Evolutionary conservation across 2,329 filamentous ascomycete genomes (phyloP).

Genomic region (Colletotrichum agaves): DNA sequence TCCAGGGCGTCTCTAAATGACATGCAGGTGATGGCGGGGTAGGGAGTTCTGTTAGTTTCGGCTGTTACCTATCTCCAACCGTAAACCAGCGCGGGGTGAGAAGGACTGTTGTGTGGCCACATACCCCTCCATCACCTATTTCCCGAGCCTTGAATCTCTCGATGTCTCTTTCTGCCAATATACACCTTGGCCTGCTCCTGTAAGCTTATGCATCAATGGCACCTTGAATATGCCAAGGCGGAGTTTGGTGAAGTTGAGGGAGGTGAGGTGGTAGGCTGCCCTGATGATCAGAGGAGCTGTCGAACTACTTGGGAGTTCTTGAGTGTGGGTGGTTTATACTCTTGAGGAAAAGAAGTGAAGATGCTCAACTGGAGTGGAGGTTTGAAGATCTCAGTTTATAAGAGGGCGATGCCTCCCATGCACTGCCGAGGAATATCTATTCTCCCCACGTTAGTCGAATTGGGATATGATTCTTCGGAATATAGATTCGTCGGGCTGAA

Average conservation of each 20-base stretch:
- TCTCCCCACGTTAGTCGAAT: neutral
- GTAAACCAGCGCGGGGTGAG: conserved; percentile 30
- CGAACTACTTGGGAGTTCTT: neutral
- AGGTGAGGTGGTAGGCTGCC: conserved; percentile 4
- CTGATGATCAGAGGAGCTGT: conserved; percentile 24
- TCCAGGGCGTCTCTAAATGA: conserved; percentile 20
- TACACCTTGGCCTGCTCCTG: neutral
- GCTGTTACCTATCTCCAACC: conserved; percentile 24
- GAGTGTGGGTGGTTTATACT: neutral
- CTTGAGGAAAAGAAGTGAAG: conserved; percentile 20
- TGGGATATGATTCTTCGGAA: neutral
- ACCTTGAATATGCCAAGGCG: neutral
- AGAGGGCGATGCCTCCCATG: neutral
- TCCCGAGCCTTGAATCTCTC: neutral
- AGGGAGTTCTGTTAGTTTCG: conserved; percentile 25
- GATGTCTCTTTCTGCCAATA: neutral
- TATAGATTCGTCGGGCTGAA: too few relatives aligned
- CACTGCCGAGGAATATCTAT: conserved; percentile 14
- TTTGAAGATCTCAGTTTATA: neutral
- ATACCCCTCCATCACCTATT: neutral
- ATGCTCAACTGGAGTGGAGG: neutral
- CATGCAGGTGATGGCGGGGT: conserved; percentile 27
- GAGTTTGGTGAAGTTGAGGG: conserved; percentile 30
- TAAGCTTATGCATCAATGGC: neutral
- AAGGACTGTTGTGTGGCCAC: conserved; percentile 16